A percentile compares a stretch with the other conserved stretches of the same genome.
Evolutionary conservation across 169 alveolate species (phyloP).

Genomic region (Eimeria falciformis): DNA sequence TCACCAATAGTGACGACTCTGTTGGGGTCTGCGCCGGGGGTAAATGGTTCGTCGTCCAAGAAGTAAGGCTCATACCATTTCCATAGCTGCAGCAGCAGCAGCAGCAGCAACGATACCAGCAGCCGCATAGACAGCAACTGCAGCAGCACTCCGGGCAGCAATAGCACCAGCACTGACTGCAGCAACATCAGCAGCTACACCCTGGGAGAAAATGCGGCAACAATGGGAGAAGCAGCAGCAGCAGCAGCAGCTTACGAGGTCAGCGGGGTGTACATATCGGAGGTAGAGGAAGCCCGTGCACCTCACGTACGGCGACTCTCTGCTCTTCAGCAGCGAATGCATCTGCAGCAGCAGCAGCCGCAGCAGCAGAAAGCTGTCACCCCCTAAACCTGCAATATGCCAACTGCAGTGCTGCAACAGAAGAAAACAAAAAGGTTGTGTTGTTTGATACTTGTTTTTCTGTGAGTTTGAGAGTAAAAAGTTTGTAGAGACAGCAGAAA

Average conservation of each 20-base stretch:
- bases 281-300: constrained; percentile 74
- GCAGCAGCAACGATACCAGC: constrained; percentile 34
- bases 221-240: not conserved
- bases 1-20: constrained; percentile 29
- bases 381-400: not conserved
- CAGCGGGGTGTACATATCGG: constrained; percentile 75
- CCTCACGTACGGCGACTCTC: constrained; percentile 74
- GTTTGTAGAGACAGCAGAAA: constrained; percentile 77
- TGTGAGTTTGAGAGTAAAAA: constrained; percentile 69
- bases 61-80: constrained; percentile 77
- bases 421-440: not conserved
- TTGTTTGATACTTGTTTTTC: constrained; percentile 29
- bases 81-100: constrained; percentile 74
- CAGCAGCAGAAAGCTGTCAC: not conserved
- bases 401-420: not conserved
- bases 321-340: constrained; percentile 35
- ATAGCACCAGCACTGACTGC: not conserved
- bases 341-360: constrained; percentile 49
- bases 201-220: not conserved
- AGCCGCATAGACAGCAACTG: constrained; percentile 2
- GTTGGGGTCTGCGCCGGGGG: constrained; percentile 72
- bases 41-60: constrained; percentile 76
- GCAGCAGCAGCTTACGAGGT: constrained; percentile 26
- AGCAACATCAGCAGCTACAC: not conserved
- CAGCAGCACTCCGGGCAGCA: constrained; percentile 9